A percentile compares a stretch with the other conserved stretches of the same genome.
phyloP scores from a whole-genome alignment of 1,284 basidiomycete genomes.

The Naganishia sp. region DNA sequence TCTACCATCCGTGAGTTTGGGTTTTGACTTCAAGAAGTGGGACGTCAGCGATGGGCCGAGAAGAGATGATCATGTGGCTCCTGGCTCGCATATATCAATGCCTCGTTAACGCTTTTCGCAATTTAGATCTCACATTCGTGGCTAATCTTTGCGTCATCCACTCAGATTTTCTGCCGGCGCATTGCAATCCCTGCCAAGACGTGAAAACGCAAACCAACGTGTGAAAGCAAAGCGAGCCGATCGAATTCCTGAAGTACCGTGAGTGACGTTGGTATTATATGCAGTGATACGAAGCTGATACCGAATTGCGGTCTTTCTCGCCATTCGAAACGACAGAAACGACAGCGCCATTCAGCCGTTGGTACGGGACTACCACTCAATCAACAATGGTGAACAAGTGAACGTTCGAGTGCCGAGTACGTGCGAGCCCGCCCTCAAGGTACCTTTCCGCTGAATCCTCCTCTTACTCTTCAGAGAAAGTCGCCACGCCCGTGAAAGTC shows the following conservation, averaged over 20 bases:
- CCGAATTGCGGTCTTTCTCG: neutral
- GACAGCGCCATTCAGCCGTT: constrained; percentile 39
- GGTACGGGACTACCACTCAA: constrained; percentile 50
- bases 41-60: no score
- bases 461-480: constrained; percentile 61
- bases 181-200: constrained; percentile 44
- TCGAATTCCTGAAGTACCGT: constrained; percentile 48
- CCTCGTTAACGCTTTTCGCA: neutral
- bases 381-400: constrained; percentile 51
- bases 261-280: constrained; percentile 22
- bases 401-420: constrained; percentile 34
- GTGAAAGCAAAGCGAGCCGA: constrained; percentile 51
- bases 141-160: neutral
- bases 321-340: constrained; percentile 2
- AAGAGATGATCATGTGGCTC: no score
- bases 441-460: neutral
- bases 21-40: neutral
- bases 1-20: constrained; percentile 49
- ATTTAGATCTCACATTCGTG: neutral
- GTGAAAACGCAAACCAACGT: constrained; percentile 36
- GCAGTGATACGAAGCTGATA: no score
- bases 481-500: constrained; percentile 84
- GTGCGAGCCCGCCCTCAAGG: neutral
- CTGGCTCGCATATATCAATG: no score
- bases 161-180: constrained; percentile 47